Evolutionary conservation across 208 protist genomes (phyloP).

Genomic region (Trypanosomatidae sp.): DNA sequence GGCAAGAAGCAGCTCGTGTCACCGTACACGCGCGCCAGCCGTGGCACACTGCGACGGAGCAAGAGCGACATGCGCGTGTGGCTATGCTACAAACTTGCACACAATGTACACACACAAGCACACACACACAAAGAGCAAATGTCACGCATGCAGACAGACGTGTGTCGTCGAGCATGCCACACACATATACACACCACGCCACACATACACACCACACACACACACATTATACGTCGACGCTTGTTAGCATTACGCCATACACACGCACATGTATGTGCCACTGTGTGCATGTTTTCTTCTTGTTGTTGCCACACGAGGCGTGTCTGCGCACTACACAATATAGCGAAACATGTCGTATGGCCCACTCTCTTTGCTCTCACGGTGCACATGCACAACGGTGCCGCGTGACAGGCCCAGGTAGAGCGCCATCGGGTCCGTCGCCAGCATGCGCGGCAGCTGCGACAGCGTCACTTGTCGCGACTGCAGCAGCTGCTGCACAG

Average conservation of each 20-base stretch:
- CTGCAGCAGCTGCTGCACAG: slow-evolving; percentile 61
- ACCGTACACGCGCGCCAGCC: slow-evolving; percentile 59
- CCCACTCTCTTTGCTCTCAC: slow-evolving; percentile 89
- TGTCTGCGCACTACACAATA: slow-evolving; percentile 60
- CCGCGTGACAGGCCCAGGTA: slow-evolving; percentile 90
- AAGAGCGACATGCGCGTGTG: not conserved
- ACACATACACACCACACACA: too few relatives aligned
- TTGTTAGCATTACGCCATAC: too few relatives aligned
- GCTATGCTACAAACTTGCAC: not conserved
- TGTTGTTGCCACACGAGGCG: not conserved
- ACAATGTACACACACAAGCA: slow-evolving; percentile 1
- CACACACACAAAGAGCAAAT: slow-evolving; percentile 1
- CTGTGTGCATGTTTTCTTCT: too few relatives aligned
- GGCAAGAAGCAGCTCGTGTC: slow-evolving; percentile 12
- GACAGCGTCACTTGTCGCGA: slow-evolving; percentile 81
- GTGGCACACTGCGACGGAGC: slow-evolving; percentile 1
- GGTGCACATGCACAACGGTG: slow-evolving; percentile 92
- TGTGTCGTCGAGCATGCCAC: too few relatives aligned
- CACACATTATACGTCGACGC: too few relatives aligned
- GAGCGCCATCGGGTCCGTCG: slow-evolving; percentile 90
- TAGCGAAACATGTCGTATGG: slow-evolving; percentile 97
- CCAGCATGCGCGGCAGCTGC: slow-evolving; percentile 94
- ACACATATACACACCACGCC: too few relatives aligned
- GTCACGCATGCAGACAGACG: not conserved
- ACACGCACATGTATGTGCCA: too few relatives aligned